Conservation (phyloP, 768 basidiomycete genomes). For the Mycena haematopus region DNA sequence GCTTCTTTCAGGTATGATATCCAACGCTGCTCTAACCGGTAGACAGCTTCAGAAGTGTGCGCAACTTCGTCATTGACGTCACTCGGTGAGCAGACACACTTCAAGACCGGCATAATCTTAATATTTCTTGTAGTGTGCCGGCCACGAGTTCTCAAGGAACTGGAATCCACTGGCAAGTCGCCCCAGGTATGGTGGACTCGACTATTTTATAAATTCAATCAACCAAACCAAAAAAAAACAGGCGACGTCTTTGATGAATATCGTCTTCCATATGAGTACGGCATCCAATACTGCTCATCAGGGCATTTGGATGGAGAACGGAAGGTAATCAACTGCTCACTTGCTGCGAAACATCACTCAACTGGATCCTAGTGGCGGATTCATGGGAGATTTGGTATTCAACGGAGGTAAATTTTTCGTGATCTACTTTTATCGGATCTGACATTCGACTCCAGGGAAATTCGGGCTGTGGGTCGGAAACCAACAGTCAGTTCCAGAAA, state of each 20-base stretch:
- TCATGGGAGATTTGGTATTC: constrained; percentile 60
- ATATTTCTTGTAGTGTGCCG: too few species aligned
- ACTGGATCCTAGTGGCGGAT: constrained; percentile 48
- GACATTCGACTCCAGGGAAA: constrained; percentile 53
- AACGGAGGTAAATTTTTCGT: constrained; percentile 53
- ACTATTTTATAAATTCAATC: too few species aligned
- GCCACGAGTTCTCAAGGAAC: constrained; percentile 54
- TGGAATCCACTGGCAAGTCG: constrained; percentile 85
- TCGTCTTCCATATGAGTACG: constrained; percentile 76
- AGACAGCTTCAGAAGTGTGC: too few species aligned
- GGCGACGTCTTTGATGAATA: constrained; percentile 70
- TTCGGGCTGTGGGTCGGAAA: constrained; percentile 81
- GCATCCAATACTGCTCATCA: constrained; percentile 69
- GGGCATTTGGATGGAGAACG: constrained; percentile 83
- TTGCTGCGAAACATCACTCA: not conserved
- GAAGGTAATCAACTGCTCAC: constrained; percentile 53
- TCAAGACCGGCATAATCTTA: too few species aligned
- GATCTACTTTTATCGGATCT: not conserved
- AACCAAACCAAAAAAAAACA: too few species aligned
- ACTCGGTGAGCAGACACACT: too few species aligned
- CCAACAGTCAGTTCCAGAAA: constrained; percentile 63
- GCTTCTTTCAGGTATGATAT: not conserved
- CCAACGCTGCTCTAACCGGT: not conserved
- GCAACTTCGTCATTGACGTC: too few species aligned
- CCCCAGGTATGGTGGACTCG: constrained; percentile 39